These are phyloP conservation scores for Phytophthora colocasiae DNA, from an alignment of 352 stramenopile species.

Conservation along the genomic window DNA sequence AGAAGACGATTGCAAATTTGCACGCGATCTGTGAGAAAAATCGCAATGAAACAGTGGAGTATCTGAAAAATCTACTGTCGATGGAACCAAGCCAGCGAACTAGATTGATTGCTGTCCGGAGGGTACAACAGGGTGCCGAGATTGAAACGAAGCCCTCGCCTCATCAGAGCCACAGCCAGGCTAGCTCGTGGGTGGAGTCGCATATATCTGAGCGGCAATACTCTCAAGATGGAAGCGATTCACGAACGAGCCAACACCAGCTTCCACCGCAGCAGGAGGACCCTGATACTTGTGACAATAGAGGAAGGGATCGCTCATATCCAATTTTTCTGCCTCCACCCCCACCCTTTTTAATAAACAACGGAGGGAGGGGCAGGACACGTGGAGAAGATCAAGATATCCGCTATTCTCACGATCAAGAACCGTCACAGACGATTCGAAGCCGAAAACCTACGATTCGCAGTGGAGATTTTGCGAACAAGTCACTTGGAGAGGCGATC, in stretches of 20 bases:
- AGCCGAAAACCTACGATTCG: conserved; percentile 40
- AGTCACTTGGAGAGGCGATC: conserved; percentile 68
- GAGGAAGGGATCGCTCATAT: neutral
- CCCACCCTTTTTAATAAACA: neutral
- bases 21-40: conserved; percentile 62
- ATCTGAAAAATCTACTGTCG: conserved; percentile 62
- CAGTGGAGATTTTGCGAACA: conserved; percentile 72
- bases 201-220: conserved; percentile 6
- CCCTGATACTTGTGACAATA: conserved; percentile 36
- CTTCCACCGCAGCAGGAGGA: conserved; percentile 69
- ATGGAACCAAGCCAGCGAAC: conserved; percentile 47
- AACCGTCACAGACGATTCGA: conserved; percentile 1
- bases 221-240: conserved; percentile 7
- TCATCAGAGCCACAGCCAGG: conserved; percentile 1
- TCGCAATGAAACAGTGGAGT: conserved; percentile 48
- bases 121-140: conserved; percentile 1
- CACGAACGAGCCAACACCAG: conserved; percentile 28
- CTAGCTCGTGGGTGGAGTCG: conserved; percentile 15
- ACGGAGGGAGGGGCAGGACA: conserved; percentile 3
- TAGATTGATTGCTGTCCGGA: conserved; percentile 20
- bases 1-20: conserved; percentile 75
- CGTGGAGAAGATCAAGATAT: neutral
- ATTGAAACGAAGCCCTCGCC: conserved; percentile 18
- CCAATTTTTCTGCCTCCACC: conserved; percentile 7
- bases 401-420: neutral